Base-by-base conservation (phyloP, 768 basidiomycete species). In the Sporobolomyces pararoseus region DNA sequence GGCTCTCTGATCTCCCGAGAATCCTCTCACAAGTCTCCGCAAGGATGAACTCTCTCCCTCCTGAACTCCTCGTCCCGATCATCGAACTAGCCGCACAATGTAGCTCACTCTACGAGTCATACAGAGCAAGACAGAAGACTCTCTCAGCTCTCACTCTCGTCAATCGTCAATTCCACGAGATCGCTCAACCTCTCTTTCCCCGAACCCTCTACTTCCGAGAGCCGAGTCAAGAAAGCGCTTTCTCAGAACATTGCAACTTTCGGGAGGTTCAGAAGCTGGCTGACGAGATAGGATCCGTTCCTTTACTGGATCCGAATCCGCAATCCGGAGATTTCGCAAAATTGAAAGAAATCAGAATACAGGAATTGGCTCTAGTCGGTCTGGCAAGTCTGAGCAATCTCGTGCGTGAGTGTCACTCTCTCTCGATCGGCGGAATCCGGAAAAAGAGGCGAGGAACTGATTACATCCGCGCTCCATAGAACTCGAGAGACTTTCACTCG, bases 121-220 rank as follows among this genome's bases (percentile, higher is more conserved):
- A 54, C 53, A 14, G 23, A 23, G 13, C 12, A 7, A 7, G 23
- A 7, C 31, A 34, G 19, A 10, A 23, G 4, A 23, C 35, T 23
- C 55, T 57, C 35, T 57, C 55, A 6, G 14, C 55, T 39, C 35
- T 57, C 55, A 6, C 6, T 31, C 21, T 35, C 25, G 34, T 35
- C 35, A 34, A 31, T 57, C 50, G 55, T 37, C 55, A 57, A 39
- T 37, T 57, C 21, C 55, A 25, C 35, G 34, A 57, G 23, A 39
- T 57, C 23, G 55, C 55, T 25, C 55, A 57, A 37, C 55, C 55
- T 37, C 55, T 37, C 32, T 35, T 57, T 23, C 6, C 55, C n/a
- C 35, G n/a, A 21, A 31, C 13, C 31, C 25, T 29, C 53, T 21
- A 16, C 5, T 4, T 23, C 3, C 13, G 13, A 54, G 17, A 21